These are phyloP conservation scores for Saccharomycopsis capsularis DNA, from an alignment of 805 yeast species.

Conservation along the genomic window DNA sequence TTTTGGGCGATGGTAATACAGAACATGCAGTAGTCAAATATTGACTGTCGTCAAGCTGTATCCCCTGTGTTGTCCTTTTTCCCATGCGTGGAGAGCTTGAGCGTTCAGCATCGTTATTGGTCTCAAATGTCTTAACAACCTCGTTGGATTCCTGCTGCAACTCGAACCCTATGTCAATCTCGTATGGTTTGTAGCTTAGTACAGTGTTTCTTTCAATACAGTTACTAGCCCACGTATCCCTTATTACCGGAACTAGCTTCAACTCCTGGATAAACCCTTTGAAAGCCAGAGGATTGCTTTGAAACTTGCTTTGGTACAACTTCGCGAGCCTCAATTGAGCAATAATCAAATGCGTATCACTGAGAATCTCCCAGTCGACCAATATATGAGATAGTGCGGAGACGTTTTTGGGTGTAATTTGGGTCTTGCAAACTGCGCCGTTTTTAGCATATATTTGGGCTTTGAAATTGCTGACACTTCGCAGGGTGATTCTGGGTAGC, in stretches of 20 bases:
- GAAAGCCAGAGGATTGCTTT: background rate
- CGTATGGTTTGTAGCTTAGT: constrained; percentile 3
- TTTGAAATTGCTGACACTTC: constrained; percentile 13
- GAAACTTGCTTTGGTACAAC: background rate
- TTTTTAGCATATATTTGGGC: constrained; percentile 25
- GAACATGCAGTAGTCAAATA: no score
- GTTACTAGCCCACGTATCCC: constrained; percentile 13
- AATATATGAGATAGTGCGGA: constrained; percentile 8
- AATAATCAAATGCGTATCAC: background rate
- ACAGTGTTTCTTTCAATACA: constrained; percentile 9
- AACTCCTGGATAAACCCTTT: constrained; percentile 5
- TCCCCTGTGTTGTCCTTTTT: background rate
- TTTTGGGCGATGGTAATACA: background rate
- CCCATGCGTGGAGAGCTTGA: background rate
- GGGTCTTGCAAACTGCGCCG: constrained; percentile 26
- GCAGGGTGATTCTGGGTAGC: background rate
- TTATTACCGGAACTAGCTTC: constrained; percentile 5
- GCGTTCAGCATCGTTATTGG: background rate
- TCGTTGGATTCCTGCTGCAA: constrained; percentile 2
- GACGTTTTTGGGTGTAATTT: background rate
- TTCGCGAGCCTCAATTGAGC: background rate
- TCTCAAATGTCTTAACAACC: background rate
- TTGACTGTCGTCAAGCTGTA: background rate
- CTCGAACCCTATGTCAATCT: background rate
- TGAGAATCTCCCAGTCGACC: constrained; percentile 1